Percentiles rank a stretch among this genome's conserved stretches.
phyloP scores from a whole-genome alignment of 441 rosid genomes.

The Pelargonium cotyledonis region DNA sequence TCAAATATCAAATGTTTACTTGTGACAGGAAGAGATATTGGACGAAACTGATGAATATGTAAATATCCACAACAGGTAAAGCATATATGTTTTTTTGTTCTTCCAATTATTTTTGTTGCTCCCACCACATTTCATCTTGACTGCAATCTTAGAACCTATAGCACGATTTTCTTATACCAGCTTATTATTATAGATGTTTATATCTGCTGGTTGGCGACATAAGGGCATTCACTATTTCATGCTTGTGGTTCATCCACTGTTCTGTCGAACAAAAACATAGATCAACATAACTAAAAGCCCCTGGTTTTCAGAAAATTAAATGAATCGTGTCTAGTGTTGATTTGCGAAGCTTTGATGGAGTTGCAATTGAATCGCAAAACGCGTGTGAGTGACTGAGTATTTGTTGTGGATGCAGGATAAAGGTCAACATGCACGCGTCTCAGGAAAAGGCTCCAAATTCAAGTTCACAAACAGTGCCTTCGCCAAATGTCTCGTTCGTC shows the following conservation, averaged over 20 bases:
- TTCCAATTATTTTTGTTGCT: neutral
- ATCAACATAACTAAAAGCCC: neutral
- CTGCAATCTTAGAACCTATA: no score
- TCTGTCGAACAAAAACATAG: neutral
- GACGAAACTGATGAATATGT: conserved; percentile 78
- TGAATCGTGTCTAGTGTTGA: neutral
- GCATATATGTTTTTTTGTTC: neutral
- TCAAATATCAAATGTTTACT: neutral
- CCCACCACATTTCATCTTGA: neutral
- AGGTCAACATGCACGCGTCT: conserved; percentile 70
- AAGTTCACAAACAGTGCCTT: conserved; percentile 22
- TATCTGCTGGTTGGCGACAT: no score
- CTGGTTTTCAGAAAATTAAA: neutral
- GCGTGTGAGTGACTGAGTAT: neutral
- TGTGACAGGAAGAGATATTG: conserved; percentile 78
- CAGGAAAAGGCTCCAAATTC: conserved; percentile 42
- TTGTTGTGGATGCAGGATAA: conserved; percentile 47
- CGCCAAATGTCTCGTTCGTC: conserved; percentile 23
- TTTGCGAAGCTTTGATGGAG: neutral
- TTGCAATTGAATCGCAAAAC: neutral
- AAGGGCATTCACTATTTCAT: neutral
- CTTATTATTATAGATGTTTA: no score
- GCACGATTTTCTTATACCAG: no score
- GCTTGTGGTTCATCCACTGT: no score
- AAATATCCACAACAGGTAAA: conserved; percentile 60